Evolutionary conservation across 306 rosid genomes (phyloP).

Genomic region (peach (Prunus persica)): DNA sequence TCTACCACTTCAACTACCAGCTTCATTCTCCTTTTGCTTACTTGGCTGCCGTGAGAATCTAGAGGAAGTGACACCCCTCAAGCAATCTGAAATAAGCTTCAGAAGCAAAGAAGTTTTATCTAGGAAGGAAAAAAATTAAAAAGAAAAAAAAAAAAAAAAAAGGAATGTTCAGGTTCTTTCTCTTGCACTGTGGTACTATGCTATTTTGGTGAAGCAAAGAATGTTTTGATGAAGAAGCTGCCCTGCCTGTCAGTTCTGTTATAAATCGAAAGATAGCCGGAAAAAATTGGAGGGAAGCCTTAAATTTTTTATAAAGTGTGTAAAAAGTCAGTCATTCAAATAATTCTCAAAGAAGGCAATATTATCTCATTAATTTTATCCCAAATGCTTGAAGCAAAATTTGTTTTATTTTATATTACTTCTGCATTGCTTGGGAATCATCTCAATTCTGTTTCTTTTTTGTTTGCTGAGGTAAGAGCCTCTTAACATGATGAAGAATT

Average conservation of each 20-base stretch:
- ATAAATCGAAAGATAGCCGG: slow-evolving; percentile 6
- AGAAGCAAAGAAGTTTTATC: slow-evolving; percentile 60
- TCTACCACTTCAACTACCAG: slow-evolving; percentile 54
- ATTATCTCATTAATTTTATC: background rate
- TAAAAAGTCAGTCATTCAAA: slow-evolving; percentile 3
- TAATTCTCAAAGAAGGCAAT: background rate
- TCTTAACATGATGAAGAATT: background rate
- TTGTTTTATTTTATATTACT: too few relatives aligned
- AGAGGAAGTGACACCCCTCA: slow-evolving; percentile 38
- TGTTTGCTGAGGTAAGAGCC: background rate
- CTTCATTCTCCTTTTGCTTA: slow-evolving; percentile 51
- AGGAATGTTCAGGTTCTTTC: slow-evolving; percentile 22
- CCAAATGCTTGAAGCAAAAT: background rate
- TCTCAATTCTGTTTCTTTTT: background rate
- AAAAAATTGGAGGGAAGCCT: slow-evolving; percentile 36
- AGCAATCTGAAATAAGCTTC: slow-evolving; percentile 56
- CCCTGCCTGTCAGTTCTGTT: slow-evolving; percentile 29
- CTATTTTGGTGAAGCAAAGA: slow-evolving; percentile 54
- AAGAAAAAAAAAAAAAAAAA: slow-evolving; percentile 18
- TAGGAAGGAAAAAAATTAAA: slow-evolving; percentile 30
- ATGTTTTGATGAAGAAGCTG: slow-evolving; percentile 63
- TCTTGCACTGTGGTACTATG: slow-evolving; percentile 26
- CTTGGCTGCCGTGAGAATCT: slow-evolving; percentile 35
- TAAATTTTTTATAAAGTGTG: slow-evolving; percentile 30
- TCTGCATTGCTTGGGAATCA: background rate